phyloP scores from a whole-genome alignment of 176 grass and related monocot genomes.

The Lolium multiflorum region DNA sequence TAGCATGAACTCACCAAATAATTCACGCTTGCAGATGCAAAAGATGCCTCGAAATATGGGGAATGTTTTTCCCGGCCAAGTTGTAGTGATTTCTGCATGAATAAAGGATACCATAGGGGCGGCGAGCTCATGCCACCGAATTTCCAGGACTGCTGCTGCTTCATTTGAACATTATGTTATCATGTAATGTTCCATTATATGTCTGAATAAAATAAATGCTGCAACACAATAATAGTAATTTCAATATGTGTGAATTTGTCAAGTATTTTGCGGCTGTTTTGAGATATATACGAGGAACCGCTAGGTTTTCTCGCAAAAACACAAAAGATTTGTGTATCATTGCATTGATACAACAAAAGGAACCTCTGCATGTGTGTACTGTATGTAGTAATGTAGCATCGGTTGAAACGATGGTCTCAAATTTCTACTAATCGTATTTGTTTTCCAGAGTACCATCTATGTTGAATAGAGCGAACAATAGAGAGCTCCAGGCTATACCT shows the following conservation, averaged over 20 bases:
- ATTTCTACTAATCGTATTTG: neutral
- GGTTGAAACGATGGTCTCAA: neutral
- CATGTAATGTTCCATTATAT: neutral
- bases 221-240: neutral
- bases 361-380: neutral
- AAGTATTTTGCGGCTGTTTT: neutral
- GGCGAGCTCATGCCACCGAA: neutral
- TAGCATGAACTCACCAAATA: neutral
- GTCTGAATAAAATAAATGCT: neutral
- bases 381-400: neutral
- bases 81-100: slow-evolving; percentile 11
- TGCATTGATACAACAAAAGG: neutral
- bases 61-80: neutral
- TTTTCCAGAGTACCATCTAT: neutral
- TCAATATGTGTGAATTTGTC: neutral
- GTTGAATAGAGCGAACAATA: neutral
- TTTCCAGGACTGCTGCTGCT: slow-evolving; percentile 30
- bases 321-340: neutral
- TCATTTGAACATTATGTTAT: neutral
- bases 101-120: neutral
- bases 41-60: neutral
- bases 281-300: neutral
- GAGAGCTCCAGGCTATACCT: too few species aligned
- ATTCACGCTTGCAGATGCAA: neutral
- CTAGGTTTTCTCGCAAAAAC: neutral